These are phyloP conservation scores for Didymella keratinophila DNA, from an alignment of 2,329 filamentous ascomycete species.

Conservation along the genomic window DNA sequence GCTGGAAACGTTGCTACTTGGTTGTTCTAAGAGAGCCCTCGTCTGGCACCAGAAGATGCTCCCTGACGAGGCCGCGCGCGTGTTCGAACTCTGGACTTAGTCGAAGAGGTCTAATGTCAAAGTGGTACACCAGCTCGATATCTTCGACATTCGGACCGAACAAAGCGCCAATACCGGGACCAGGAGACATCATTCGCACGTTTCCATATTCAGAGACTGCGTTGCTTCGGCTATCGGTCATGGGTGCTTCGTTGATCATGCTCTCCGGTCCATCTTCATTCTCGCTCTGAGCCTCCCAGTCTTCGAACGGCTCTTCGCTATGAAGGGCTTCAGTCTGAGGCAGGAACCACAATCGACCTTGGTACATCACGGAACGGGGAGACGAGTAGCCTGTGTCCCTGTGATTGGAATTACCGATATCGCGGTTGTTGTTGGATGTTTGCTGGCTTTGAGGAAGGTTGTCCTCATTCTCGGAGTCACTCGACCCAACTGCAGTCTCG, in stretches of 20 bases:
- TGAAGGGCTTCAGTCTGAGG: no score
- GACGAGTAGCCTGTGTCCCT: no score
- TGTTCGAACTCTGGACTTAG: conserved; percentile 42
- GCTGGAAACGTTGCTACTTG: neutral
- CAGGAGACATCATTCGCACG: conserved; percentile 31
- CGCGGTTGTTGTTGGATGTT: no score
- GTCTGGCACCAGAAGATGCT: conserved; percentile 5
- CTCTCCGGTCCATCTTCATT: conserved; percentile 9
- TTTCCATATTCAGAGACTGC: conserved; percentile 18
- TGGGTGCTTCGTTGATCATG: conserved; percentile 5
- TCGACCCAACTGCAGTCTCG: conserved; percentile 12
- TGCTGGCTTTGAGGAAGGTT: no score
- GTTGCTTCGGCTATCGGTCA: conserved; percentile 18
- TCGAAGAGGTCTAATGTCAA: conserved; percentile 34
- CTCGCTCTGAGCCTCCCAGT: no score
- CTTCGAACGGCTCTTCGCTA: no score
- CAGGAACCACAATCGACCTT: neutral
- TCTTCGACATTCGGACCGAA: conserved; percentile 7
- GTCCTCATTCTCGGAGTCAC: neutral
- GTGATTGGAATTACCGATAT: no score
- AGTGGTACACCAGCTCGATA: conserved; percentile 29
- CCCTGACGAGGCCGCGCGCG: conserved; percentile 31
- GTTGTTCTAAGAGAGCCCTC: neutral
- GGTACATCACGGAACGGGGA: no score
- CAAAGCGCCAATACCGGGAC: conserved; percentile 34